Evolutionary conservation across 129 eudicot species (phyloP).

Genomic region (Glebionis coronaria): DNA sequence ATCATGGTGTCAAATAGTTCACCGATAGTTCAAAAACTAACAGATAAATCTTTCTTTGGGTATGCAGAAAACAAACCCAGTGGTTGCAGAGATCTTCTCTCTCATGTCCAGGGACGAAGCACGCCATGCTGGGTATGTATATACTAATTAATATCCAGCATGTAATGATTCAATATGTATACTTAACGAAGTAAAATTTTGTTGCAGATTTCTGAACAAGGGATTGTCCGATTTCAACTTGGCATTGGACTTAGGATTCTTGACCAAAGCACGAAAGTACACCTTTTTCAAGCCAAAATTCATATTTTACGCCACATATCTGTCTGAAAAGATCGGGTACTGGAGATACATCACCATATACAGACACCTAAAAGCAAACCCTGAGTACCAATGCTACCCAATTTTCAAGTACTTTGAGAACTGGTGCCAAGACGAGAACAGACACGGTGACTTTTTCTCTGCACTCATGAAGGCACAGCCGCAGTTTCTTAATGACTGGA

Average conservation of each 20-base stretch:
- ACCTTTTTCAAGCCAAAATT: conserved; percentile 98
- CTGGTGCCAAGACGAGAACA: conserved; percentile 99
- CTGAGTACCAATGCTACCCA: conserved; percentile 90
- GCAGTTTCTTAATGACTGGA: conserved; percentile 97
- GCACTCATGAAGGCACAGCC: conserved; percentile 99
- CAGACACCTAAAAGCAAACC: conserved; percentile 89
- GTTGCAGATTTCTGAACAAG: conserved; percentile 86
- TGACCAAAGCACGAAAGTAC: conserved; percentile 95
- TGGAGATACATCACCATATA: conserved; percentile 98
- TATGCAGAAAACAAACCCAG: conserved; percentile 97
- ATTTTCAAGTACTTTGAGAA: conserved; percentile 96
- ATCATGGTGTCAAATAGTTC: too few species aligned
- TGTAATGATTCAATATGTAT: conserved; percentile 5
- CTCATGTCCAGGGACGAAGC: conserved; percentile 99
- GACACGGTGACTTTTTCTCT: conserved; percentile 98
- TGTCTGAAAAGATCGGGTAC: conserved; percentile 98
- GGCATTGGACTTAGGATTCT: conserved; percentile 95
- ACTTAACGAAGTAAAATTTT: background rate
- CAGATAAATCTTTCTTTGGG: background rate
- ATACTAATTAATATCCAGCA: background rate
- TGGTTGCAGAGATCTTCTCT: conserved; percentile 99
- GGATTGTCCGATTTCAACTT: conserved; percentile 95
- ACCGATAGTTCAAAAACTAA: conserved; percentile 2
- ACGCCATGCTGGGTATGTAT: conserved; percentile 93
- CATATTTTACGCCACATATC: conserved; percentile 93